Evolutionary conservation across 2,329 filamentous ascomycete genomes (phyloP).

Genomic region (Xylariomycetidae sp.): DNA sequence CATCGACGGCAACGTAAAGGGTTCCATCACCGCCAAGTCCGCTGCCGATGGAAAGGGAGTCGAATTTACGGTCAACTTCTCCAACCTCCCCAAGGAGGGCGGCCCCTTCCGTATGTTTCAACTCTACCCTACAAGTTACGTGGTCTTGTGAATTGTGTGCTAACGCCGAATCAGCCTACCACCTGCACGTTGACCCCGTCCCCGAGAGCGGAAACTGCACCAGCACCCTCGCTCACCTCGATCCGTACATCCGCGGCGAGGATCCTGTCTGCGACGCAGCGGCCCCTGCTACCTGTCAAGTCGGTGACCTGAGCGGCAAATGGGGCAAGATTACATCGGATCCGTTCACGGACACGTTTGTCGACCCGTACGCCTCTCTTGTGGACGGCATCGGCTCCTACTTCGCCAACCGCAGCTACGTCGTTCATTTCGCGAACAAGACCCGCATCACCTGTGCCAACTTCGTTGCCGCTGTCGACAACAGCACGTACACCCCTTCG

Average conservation of each 20-base stretch:
- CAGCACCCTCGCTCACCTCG: constrained; percentile 61
- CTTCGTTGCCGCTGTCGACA: constrained; percentile 36
- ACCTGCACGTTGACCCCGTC: constrained; percentile 64
- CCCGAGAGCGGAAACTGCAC: constrained; percentile 67
- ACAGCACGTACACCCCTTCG: constrained; percentile 10
- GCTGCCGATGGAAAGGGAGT: constrained; percentile 50
- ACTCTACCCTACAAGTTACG: too few species aligned
- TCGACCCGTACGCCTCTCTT: constrained; percentile 56
- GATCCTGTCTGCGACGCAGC: constrained; percentile 52
- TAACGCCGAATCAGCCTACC: constrained; percentile 52
- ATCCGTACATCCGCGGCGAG: constrained; percentile 65
- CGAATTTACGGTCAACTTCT: constrained; percentile 49
- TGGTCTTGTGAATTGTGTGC: too few species aligned
- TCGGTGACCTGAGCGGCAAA: constrained; percentile 74
- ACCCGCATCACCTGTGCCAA: constrained; percentile 63
- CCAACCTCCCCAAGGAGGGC: constrained; percentile 51
- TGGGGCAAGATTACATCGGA: constrained; percentile 55
- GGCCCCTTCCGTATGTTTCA: constrained; percentile 55
- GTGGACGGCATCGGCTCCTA: constrained; percentile 46
- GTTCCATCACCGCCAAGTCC: constrained; percentile 43
- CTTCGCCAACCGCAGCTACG: constrained; percentile 61
- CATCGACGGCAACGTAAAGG: constrained; percentile 49
- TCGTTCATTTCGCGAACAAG: constrained; percentile 60
- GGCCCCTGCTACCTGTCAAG: constrained; percentile 62
- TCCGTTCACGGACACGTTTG: constrained; percentile 45